Conservation (phyloP, 148 eudicot genomes). For the Amaranthus hypochondriacus region DNA sequence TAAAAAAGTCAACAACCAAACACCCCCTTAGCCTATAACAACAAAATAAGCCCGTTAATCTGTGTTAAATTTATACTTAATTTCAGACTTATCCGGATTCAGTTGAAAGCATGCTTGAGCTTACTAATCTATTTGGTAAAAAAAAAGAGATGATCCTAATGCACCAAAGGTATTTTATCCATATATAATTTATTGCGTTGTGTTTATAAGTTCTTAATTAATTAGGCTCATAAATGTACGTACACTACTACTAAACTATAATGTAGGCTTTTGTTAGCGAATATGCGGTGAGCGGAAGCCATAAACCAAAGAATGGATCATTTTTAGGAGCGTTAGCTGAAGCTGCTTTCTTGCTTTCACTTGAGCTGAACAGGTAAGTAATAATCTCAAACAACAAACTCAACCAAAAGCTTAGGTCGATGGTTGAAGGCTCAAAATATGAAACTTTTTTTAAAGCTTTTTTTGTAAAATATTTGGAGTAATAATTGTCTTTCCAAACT, state of each 20-base stretch:
- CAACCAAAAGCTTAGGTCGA: too few relatives aligned
- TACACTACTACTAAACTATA: background rate
- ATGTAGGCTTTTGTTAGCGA: conserved; percentile 26
- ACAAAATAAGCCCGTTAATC: background rate
- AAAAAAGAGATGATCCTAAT: background rate
- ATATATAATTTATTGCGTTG: too few relatives aligned
- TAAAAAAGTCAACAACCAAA: too few relatives aligned
- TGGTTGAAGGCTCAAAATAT: too few relatives aligned
- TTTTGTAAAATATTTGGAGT: too few relatives aligned
- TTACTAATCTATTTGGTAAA: conserved; percentile 13
- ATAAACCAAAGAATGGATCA: conserved; percentile 11
- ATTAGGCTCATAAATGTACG: too few relatives aligned
- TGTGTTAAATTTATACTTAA: background rate
- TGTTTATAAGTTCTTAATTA: too few relatives aligned
- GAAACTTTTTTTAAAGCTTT: too few relatives aligned
- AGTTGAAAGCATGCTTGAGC: conserved; percentile 10
- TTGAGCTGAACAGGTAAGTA: conserved; percentile 9
- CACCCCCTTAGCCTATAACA: too few relatives aligned
- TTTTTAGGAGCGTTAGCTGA: conserved; percentile 25
- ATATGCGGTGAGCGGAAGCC: conserved; percentile 20
- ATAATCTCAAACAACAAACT: too few relatives aligned
- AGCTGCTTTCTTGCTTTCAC: conserved; percentile 27
- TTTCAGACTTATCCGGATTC: conserved; percentile 12
- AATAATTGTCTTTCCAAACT: too few relatives aligned
- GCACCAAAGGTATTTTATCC: conserved; percentile 24